Evolutionary conservation across 192 early-diverging fungal species (phyloP), one percentile per base, ranked within the genome.

Genomic region (Rhizoclosmatium sp.): DNA sequence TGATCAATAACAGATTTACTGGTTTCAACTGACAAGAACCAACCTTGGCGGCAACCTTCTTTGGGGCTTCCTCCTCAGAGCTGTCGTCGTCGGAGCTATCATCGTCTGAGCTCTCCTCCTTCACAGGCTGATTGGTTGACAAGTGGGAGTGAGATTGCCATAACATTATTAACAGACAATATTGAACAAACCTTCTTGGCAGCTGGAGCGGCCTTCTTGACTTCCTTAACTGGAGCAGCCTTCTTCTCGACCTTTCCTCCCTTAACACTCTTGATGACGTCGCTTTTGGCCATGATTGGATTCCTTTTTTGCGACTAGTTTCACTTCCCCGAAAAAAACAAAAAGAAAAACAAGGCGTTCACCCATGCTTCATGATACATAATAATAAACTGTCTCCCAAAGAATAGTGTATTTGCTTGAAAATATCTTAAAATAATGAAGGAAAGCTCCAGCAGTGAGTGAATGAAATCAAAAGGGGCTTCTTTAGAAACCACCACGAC

Each of bases 401-500:
- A 54, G 9, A 54, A 16, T 54, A 54, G 31, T 31, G 31, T 31
- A 54, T 54, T 54, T 16, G 51, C 9, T 54, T 54, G 16, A 54
- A 54, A 7, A 54, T 7, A 12, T 54, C 16, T 54, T 54, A 12
- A 12, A 54, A 31, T 31, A 31, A 31, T 31, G 31, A 31, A 31
- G 31, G 31, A 31, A 31, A 31, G 31, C 31, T 31, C 31, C 31
- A 31, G 31, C 31, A 31, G 31, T 31, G 31, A 31, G 31, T 31
- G 31, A 54, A 54, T 12, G 51, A 54, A 54, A 54, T 54, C 16
- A 54, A 16, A 54, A 12, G 51, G 7, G 47, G 10, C 12, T 21
- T 31, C n/a, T 79, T 60, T 84, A 16, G 78, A 83, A 40, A 84
- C 85, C 71, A 69, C 88, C 88, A 56, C 87, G 84, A 59, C 90